Evolutionary conservation across 164 flowering plant genomes (phyloP), one percentile per base, ranked within the genome.

Genomic region (Tetrastigma voinierianum): DNA sequence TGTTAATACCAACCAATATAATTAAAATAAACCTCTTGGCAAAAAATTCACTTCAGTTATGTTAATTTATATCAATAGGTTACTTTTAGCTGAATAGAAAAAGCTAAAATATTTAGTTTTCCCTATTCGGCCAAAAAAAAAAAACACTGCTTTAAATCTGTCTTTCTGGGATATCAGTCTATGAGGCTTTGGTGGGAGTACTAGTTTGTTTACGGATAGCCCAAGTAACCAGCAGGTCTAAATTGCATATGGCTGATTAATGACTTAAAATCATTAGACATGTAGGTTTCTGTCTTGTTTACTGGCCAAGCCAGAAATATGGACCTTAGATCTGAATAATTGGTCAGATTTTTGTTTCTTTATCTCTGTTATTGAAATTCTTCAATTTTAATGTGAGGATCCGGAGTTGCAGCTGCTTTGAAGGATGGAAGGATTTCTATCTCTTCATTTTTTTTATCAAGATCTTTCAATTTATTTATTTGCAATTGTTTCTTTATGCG

Each of bases 401-500:
- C 65, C 24, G 83, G 71, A 55, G 71, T 75, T 15, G 57, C 51
- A 19, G 68, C 83, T 57, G 71, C 75, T 61, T 67, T 83, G 16
- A 80, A 78, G 56, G 91, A 88, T 60, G 93, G 93, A 86, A 75
- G 4, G 80, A 13, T 18, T 11, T 55, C 21, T 55, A 25, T 14
- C 47, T 48, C 23, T 65, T 48, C n/a, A 14, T 56, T 18, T 67
- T 51, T n/a, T 66, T 52, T 64, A 11, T 17, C 17, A 19, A 9
- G 13, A 9, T 2, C 10, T 32, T 32, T 4, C 40, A 0, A 4
- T 32, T 4, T 32, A 2, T 32, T 4, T 32, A 32, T 32, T 32
- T 32, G 40, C 40, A 32, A 4, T 32, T 4, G 5, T 32, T 32
- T 32, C 40, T 32, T 32, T 32, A 32, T 3, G 6, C n/a, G 40